Base-by-base conservation (phyloP, 805 yeast genomes). In the Hanseniaspora jakobsenii region DNA sequence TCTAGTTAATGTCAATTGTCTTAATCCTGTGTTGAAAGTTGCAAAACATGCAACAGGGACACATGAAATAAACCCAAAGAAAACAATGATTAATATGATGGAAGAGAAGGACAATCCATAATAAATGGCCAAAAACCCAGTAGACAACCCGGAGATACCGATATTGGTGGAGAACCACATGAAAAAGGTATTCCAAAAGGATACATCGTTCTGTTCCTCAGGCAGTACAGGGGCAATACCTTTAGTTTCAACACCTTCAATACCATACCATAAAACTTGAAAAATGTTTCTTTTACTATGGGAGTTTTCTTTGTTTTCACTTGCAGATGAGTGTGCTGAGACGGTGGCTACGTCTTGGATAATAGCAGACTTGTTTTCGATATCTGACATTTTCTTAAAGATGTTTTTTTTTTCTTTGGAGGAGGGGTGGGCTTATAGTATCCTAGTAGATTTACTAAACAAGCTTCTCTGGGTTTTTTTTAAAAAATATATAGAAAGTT, bases 101-200 rank as follows among this genome's bases (percentile, higher is more conserved):
- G 80, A 81, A 72, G 86, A 81, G 63, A 87, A 82, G 39, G 76
- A 73, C 50, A 87, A 65, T 12, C 70, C 78, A 55, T 74, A 84
- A 27, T 74, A 70, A 48, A 79, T 66, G 38, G 76, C 66, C 35
- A 79, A 60, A 51, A 73, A 80, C 60, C 96, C 95, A 36, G 83
- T 66, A 7, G 94, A 69, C 54, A 73, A 77, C n/a, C 95, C 75
- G 14, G 95, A 85, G 55, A 86, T 74, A 47, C 84, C 95, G 72
- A 83, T 68, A 64, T 86, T 86, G 29, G 94, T 94, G 6, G 93
- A 80, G 55, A 81, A 71, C 94, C 95, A 86, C 91, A 86, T 82
- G 54, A 83, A 84, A 28, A 75, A 64, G 12, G 95, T 45, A 23
- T 45, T 45, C 38, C 36, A 36, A 27, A 45, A 38, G 13, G 48